A percentile compares a stretch with the other conserved stretches of the same genome.
These are phyloP conservation scores for Thelephora terrestris DNA, from an alignment of 1,284 basidiomycete species.

Conservation along the genomic window DNA sequence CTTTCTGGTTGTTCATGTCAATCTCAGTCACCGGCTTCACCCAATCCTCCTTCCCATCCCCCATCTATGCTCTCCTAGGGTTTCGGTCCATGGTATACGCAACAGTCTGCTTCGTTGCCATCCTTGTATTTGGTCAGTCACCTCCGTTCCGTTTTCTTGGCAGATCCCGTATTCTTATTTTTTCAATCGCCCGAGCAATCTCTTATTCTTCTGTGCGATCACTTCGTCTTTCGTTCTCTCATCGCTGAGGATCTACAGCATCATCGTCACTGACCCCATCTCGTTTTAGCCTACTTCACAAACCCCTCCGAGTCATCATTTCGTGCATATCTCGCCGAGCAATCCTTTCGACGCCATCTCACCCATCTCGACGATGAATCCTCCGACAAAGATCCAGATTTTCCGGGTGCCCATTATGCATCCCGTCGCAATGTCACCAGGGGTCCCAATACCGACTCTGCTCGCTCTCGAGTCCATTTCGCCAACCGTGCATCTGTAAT, in stretches of 20 bases:
- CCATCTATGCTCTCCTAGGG: constrained; percentile 44
- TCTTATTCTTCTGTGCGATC: constrained; percentile 7
- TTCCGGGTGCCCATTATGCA: constrained; percentile 23
- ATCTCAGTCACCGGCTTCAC: constrained; percentile 40
- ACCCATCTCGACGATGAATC: constrained; percentile 70
- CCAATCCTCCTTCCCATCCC: constrained; percentile 33
- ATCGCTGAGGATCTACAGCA: constrained; percentile 5
- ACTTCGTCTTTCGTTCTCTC: constrained; percentile 11
- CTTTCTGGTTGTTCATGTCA: constrained; percentile 49
- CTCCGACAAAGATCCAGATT: constrained; percentile 37
- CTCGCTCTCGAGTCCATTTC: constrained; percentile 68
- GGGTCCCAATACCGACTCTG: constrained; percentile 25
- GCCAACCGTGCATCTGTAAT: constrained; percentile 87
- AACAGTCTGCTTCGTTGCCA: constrained; percentile 54
- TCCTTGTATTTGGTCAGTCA: constrained; percentile 64
- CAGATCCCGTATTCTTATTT: constrained; percentile 6
- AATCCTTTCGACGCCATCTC: constrained; percentile 89
- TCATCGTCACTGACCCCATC: constrained; percentile 10
- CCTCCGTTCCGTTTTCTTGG: constrained; percentile 5
- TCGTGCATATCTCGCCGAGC: constrained; percentile 88
- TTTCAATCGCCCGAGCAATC: constrained; percentile 10
- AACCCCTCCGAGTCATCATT: constrained; percentile 91
- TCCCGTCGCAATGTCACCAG: constrained; percentile 20
- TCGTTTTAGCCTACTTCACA: constrained; percentile 73
- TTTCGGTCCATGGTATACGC: constrained; percentile 58